A percentile compares a stretch with the other conserved stretches of the same genome.
These are phyloP conservation scores for Trametes cubensis DNA, from an alignment of 768 basidiomycete species.

Conservation along the genomic window DNA sequence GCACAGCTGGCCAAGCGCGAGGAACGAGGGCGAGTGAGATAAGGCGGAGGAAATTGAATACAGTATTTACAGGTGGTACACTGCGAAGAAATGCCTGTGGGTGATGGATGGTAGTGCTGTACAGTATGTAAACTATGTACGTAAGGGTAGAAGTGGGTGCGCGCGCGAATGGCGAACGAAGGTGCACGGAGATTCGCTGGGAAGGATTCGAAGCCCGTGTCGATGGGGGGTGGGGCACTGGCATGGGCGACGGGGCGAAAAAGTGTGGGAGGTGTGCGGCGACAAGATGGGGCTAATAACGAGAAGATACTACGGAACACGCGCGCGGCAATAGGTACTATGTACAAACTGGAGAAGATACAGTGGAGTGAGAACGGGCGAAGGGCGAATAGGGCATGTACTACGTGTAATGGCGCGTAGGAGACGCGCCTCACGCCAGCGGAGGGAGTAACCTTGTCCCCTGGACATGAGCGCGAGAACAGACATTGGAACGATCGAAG, in stretches of 20 bases:
- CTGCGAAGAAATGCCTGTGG: background rate
- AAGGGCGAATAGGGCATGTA: slow-evolving; percentile 21
- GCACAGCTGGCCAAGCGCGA: slow-evolving; percentile 1
- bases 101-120: slow-evolving; percentile 1
- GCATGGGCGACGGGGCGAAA: no score
- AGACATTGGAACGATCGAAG: background rate
- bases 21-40: background rate
- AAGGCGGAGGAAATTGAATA: slow-evolving; percentile 1
- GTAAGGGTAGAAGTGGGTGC: background rate
- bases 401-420: slow-evolving; percentile 11
- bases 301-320: slow-evolving; percentile 10
- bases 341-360: slow-evolving; percentile 20
- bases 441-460: background rate
- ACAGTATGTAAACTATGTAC: slow-evolving; percentile 13
- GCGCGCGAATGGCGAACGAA: background rate
- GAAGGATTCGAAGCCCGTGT: background rate
- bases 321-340: slow-evolving; percentile 17
- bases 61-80: slow-evolving; percentile 24
- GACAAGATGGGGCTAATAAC: slow-evolving; percentile 6
- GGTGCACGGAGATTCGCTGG: background rate
- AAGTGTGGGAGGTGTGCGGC: slow-evolving; percentile 2
- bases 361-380: slow-evolving; percentile 10
- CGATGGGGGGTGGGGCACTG: background rate
- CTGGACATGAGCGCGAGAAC: background rate
- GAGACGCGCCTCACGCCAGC: background rate